Base-by-base conservation (phyloP, 1,284 basidiomycete genomes). In the Ceratobasidium papillatum region DNA sequence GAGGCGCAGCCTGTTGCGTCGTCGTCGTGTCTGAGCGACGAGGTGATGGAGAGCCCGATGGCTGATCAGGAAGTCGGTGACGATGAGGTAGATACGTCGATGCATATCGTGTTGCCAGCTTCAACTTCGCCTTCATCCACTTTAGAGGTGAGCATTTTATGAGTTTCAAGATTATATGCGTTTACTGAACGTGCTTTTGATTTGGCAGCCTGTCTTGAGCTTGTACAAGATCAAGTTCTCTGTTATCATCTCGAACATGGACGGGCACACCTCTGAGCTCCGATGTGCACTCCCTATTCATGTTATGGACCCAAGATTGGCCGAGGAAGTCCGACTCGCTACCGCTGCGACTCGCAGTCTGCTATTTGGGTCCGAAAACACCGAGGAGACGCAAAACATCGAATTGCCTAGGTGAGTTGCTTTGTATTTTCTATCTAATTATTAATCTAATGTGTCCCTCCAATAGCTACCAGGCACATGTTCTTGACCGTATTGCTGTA, bases 241-340 rank as follows among this genome's bases (percentile, higher is more conserved):
- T 38, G 91, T 93, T 76, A 84, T 93, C 65, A 91, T 96, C 80
- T 86, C 87, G 76, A 97, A 96, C 80, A 85, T 86, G n/a, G 94
- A 96, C 80, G 94, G 94, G 0, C 94, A 96, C 80, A 91, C 90
- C 0, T 96, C 94, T 1, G 95, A 97, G 82, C 86, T 98, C 25
- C 90, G 95, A 8, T 98, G 95, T 81, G 95, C 95, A 0, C 86
- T 98, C 0, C 96, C 95, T 0, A 84, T 98, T 45, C 89, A 93
- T 78, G 86, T 98, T 51, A 90, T 98, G 30, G 91, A 95, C 77
- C 80, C 87, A 75, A 84, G 87, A 9, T 84, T 96, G 0, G 85
- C 93, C 9, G 86, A 90, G 19, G 95, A 97, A 80, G 91, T 94
- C 0, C 86, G 90, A 52, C 83, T 86, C 0, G 87, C 90, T 32